These are phyloP conservation scores for Recurvomyces mirabilis DNA, from an alignment of 495 filamentous ascomycete species.

Conservation along the genomic window DNA sequence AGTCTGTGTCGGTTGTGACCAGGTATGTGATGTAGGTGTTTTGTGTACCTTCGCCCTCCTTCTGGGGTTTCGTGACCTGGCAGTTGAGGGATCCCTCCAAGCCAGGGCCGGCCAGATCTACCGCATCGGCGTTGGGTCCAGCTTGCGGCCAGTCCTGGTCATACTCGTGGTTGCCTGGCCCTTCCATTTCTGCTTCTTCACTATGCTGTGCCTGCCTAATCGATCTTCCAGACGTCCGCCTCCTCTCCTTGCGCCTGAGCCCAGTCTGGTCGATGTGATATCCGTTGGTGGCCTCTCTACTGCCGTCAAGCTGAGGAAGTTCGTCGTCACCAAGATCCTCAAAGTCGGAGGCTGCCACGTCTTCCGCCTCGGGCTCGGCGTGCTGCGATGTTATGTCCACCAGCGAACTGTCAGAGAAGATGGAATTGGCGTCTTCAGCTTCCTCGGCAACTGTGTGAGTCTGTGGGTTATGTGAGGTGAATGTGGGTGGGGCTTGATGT, in stretches of 20 bases:
- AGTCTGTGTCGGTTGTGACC: constrained; percentile 85
- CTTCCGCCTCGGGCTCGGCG: background rate
- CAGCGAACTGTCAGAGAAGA: too few relatives aligned
- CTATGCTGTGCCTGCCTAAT: background rate
- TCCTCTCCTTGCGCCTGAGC: background rate
- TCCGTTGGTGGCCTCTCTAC: background rate
- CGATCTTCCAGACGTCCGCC: too few relatives aligned
- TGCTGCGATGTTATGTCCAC: too few relatives aligned
- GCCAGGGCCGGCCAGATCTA: constrained; percentile 20
- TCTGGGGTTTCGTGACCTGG: constrained; percentile 66
- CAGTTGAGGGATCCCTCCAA: constrained; percentile 66
- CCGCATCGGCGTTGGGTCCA: constrained; percentile 18
- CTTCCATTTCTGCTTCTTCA: constrained; percentile 7
- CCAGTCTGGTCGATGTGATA: background rate
- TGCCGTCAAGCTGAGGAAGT: background rate
- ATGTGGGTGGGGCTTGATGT: too few relatives aligned
- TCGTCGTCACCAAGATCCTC: background rate
- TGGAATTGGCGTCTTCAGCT: too few relatives aligned
- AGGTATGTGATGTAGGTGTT: constrained; percentile 93
- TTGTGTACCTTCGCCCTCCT: constrained; percentile 95
- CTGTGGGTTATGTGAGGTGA: too few relatives aligned
- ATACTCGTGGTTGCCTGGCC: constrained; percentile 14
- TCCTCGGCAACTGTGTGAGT: too few relatives aligned
- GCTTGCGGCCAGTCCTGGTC: constrained; percentile 20
- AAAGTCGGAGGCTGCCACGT: background rate